A percentile compares a stretch with the other conserved stretches of the same genome.
These are phyloP conservation scores for Termitomyces sp. DNA, from an alignment of 768 basidiomycete genomes.

Conservation along the genomic window DNA sequence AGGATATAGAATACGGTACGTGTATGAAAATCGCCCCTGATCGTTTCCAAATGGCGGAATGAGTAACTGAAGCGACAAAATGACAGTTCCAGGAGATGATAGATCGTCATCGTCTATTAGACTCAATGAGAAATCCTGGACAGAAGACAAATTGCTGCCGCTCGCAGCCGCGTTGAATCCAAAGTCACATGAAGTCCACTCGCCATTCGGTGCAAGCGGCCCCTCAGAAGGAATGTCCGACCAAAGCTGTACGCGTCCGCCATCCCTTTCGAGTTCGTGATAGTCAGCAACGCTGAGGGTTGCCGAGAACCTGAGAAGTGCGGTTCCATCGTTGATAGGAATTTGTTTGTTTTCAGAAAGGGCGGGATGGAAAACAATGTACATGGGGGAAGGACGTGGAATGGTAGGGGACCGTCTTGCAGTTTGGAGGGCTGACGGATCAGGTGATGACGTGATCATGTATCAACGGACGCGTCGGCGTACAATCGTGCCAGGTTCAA, in stretches of 20 bases:
- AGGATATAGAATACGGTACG: slow-evolving; percentile 44
- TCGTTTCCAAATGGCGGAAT: slow-evolving; percentile 6
- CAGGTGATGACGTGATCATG: slow-evolving; percentile 10
- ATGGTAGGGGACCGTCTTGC: not conserved
- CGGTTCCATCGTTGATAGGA: slow-evolving; percentile 14
- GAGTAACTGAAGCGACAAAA: slow-evolving; percentile 12
- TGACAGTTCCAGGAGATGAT: not conserved
- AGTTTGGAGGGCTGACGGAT: not conserved
- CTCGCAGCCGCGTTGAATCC: slow-evolving; percentile 1
- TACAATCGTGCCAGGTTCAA: not conserved
- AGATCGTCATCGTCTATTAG: not conserved
- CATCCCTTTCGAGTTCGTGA: slow-evolving; percentile 22
- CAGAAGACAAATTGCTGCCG: not conserved
- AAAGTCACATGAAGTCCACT: slow-evolving; percentile 34
- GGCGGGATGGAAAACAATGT: slow-evolving; percentile 33
- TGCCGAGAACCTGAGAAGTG: slow-evolving; percentile 32
- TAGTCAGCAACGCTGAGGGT: slow-evolving; percentile 25
- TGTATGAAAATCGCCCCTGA: slow-evolving; percentile 30
- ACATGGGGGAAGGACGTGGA: slow-evolving; percentile 21
- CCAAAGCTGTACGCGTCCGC: slow-evolving; percentile 39
- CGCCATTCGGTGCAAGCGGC: slow-evolving; percentile 10
- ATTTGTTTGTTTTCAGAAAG: slow-evolving; percentile 28
- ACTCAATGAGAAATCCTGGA: not conserved
- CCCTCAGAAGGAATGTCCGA: slow-evolving; percentile 28
- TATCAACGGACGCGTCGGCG: slow-evolving; percentile 1